These are phyloP conservation scores for Diaporthe ampelina DNA, from an alignment of 2,329 filamentous ascomycete species.

Conservation along the genomic window DNA sequence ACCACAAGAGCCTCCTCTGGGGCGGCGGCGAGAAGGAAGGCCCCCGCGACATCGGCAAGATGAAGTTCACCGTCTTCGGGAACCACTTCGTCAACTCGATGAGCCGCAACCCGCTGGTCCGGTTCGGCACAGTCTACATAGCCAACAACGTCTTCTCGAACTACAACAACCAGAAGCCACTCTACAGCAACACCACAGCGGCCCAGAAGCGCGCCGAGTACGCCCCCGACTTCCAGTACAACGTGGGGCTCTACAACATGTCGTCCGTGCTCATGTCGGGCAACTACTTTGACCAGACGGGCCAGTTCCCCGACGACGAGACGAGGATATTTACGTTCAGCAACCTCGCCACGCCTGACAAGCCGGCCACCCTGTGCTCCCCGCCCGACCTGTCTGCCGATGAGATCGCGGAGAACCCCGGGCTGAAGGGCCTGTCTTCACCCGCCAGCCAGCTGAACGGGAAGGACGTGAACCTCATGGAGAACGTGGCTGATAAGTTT, in stretches of 20 bases:
- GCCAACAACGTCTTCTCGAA: slow-evolving; percentile 28
- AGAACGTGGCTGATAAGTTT: slow-evolving; percentile 19
- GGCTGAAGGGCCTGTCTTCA: not conserved
- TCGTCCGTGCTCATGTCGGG: slow-evolving; percentile 25
- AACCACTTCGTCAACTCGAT: slow-evolving; percentile 36
- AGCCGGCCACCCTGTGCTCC: slow-evolving; percentile 22
- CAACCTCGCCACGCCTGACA: slow-evolving; percentile 17
- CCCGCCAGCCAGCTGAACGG: slow-evolving; percentile 21
- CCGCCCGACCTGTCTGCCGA: slow-evolving; percentile 27
- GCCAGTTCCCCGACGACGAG: slow-evolving; percentile 8
- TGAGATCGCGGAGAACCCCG: not conserved
- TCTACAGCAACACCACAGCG: not conserved
- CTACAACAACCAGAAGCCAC: slow-evolving; percentile 18
- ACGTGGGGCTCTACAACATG: slow-evolving; percentile 32
- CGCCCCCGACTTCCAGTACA: slow-evolving; percentile 26
- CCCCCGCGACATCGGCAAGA: slow-evolving; percentile 22
- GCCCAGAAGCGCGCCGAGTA: not conserved
- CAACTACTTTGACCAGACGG: slow-evolving; percentile 33
- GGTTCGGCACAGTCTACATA: slow-evolving; percentile 29
- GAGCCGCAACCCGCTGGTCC: slow-evolving; percentile 33
- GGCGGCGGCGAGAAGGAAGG: slow-evolving; percentile 31
- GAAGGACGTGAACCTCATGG: slow-evolving; percentile 2
- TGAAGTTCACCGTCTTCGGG: slow-evolving; percentile 26
- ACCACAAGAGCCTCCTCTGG: slow-evolving; percentile 31
- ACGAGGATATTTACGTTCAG: slow-evolving; percentile 22